Percentiles rank a stretch among this genome's conserved stretches.
These are phyloP conservation scores for Dactylonectria estremocensis DNA, from an alignment of 2,329 filamentous ascomycete genomes.

Conservation along the genomic window DNA sequence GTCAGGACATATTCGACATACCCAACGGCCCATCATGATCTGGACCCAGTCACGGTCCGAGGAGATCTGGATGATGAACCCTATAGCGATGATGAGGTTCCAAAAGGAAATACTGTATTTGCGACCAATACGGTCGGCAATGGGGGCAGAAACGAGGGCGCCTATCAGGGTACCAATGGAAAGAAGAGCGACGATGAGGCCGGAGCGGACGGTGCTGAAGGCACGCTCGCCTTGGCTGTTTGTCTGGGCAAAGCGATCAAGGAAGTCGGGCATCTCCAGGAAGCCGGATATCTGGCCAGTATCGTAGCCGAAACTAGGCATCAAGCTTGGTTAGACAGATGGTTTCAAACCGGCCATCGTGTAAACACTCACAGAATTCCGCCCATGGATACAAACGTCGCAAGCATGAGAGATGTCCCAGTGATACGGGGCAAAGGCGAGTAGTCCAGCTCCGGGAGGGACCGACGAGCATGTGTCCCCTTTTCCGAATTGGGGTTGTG, in stretches of 20 bases:
- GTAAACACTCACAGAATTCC: constrained; percentile 57
- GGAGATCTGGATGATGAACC: constrained; percentile 78
- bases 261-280: constrained; percentile 71
- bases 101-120: constrained; percentile 74
- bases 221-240: constrained; percentile 55
- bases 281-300: constrained; percentile 71
- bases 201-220: constrained; percentile 69
- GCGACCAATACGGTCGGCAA: constrained; percentile 77
- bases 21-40: constrained; percentile 74
- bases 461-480: constrained; percentile 48
- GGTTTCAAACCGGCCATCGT: not conserved
- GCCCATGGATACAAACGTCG: constrained; percentile 61
- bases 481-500: constrained; percentile 60
- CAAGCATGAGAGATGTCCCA: constrained; percentile 55
- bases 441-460: constrained; percentile 60
- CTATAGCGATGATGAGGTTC: constrained; percentile 73
- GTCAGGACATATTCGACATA: not conserved
- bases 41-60: constrained; percentile 72
- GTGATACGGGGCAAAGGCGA: constrained; percentile 60
- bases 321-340: not conserved
- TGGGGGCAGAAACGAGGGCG: constrained; percentile 71
- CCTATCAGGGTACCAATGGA: constrained; percentile 75
- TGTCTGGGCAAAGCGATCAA: constrained; percentile 64
- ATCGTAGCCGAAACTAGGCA: constrained; percentile 60
- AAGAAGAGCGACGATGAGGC: constrained; percentile 71